Evolutionary conservation across 176 grass and related monocot genomes (phyloP), one percentile per base, ranked within the genome.

Genomic region (Puya raimondii): DNA sequence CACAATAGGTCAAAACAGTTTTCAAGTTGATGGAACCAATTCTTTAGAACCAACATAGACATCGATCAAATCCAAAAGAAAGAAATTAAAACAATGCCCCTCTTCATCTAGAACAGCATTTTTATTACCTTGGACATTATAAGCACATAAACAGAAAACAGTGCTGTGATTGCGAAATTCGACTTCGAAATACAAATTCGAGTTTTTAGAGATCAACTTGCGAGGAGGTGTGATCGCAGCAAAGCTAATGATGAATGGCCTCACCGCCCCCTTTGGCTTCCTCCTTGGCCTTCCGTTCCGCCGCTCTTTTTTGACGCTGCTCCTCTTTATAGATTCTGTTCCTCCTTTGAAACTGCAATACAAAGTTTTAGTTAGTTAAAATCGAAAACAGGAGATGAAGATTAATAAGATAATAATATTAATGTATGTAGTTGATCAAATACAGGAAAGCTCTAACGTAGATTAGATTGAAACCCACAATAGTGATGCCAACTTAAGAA

Each of bases 311-410:
- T 80, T 97, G 89, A 48, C 93, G 93, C 48, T 97, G 89, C 74
- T 97, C 89, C 82, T 97, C 93, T 79, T 97, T 97, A 81, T 97
- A 97, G 58, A 97, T 83, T 68, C 84, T 87, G 84, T 97, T 97
- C 79, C 93, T 92, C 66, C 93, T 84, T 79, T 96, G 86, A 68
- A 96, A 96, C 93, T 96, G 86, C 21, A 72, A 77, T 21, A 61
- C 21, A 61, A 61, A 22, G 21, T 10, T 61, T 61, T 5, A 59
- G 15, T 20, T 61, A 61, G 16, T 61, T 22, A 61, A 61, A 20
- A 61, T 61, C 8, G n/a, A 20, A 61, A 61, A 61, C 8, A 20
- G 14, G 56, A n/a, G 56, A 61, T 18, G 56, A 18, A 61, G 17
- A 61, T 17, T 20, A 61, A 9, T 20, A 61, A 9, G 7, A 18